phyloP scores from a whole-genome alignment of 768 basidiomycete species.

The Astraeus odoratus region DNA sequence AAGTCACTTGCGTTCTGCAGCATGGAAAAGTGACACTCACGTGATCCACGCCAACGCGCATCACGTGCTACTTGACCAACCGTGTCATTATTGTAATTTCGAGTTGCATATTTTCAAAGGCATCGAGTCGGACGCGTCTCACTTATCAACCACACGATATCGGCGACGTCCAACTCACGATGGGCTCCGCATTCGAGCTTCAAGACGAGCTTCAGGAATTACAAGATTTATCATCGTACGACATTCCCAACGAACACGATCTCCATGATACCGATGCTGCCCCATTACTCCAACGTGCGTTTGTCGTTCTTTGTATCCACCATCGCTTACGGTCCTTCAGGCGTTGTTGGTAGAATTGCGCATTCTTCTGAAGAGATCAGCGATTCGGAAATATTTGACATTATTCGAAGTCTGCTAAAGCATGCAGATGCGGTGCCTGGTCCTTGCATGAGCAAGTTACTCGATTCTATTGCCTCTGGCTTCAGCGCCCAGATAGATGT shows the following conservation, averaged over 20 bases:
- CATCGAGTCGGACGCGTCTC: too few species aligned
- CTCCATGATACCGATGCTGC: slow-evolving; percentile 48
- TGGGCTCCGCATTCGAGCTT: slow-evolving; percentile 56
- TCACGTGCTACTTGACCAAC: too few species aligned
- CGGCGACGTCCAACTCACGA: slow-evolving; percentile 13
- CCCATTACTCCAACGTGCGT: slow-evolving; percentile 53
- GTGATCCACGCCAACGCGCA: too few species aligned
- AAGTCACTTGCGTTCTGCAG: too few species aligned
- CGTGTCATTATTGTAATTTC: too few species aligned
- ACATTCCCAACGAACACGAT: slow-evolving; percentile 66
- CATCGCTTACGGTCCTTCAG: slow-evolving; percentile 30
- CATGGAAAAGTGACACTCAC: too few species aligned
- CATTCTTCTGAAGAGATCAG: slow-evolving; percentile 66
- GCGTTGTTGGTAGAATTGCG: slow-evolving; percentile 76
- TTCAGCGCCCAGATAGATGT: slow-evolving; percentile 68
- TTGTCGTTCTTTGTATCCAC: neutral
- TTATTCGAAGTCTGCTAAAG: slow-evolving; percentile 79
- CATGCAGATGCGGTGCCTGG: slow-evolving; percentile 56
- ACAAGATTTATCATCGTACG: slow-evolving; percentile 52
- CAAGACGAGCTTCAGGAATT: slow-evolving; percentile 70
- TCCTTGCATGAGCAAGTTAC: slow-evolving; percentile 69
- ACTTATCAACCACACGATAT: too few species aligned
- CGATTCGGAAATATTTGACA: slow-evolving; percentile 67
- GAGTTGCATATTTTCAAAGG: too few species aligned
- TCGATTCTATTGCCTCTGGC: slow-evolving; percentile 81